Percentiles rank a stretch among this genome's conserved stretches.
Evolutionary conservation across 371 early-diverging fungal species (phyloP).

Genomic region (Mucor plumbeus): DNA sequence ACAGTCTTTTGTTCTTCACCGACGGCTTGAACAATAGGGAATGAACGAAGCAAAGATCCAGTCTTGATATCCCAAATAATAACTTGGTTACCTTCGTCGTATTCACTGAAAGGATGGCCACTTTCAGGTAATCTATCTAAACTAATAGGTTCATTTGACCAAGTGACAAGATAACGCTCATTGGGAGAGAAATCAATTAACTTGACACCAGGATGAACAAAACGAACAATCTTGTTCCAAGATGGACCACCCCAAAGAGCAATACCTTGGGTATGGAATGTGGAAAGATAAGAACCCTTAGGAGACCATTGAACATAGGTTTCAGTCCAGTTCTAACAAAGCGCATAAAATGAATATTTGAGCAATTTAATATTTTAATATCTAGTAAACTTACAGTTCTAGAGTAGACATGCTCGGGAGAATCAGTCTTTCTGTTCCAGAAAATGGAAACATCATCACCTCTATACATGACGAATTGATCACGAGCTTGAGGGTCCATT

Average conservation of each 20-base stretch:
- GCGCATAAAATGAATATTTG: background rate
- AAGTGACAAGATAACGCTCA: constrained; percentile 93
- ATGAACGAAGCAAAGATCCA: constrained; percentile 86
- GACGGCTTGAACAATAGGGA: constrained; percentile 64
- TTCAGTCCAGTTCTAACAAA: constrained; percentile 90
- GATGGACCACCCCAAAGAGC: constrained; percentile 97
- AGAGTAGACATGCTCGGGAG: constrained; percentile 78
- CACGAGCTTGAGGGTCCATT: constrained; percentile 83
- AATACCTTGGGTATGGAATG: constrained; percentile 94
- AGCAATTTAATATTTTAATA: background rate
- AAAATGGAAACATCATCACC: constrained; percentile 83
- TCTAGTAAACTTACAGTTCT: constrained; percentile 55
- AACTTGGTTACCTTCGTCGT: constrained; percentile 80
- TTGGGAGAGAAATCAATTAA: constrained; percentile 93
- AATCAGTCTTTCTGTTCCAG: constrained; percentile 90
- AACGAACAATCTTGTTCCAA: constrained; percentile 89
- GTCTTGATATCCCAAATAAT: constrained; percentile 92
- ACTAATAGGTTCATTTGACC: constrained; percentile 87
- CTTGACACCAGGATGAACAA: constrained; percentile 91
- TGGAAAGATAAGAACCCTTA: constrained; percentile 90
- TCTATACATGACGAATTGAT: constrained; percentile 91
- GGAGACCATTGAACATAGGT: constrained; percentile 95
- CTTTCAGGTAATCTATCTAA: constrained; percentile 56
- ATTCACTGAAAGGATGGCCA: constrained; percentile 73
- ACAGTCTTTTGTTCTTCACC: constrained; percentile 66